These are phyloP conservation scores for Hsuehochloa calcarea DNA, from an alignment of 176 grass and related monocot species.

Conservation along the genomic window DNA sequence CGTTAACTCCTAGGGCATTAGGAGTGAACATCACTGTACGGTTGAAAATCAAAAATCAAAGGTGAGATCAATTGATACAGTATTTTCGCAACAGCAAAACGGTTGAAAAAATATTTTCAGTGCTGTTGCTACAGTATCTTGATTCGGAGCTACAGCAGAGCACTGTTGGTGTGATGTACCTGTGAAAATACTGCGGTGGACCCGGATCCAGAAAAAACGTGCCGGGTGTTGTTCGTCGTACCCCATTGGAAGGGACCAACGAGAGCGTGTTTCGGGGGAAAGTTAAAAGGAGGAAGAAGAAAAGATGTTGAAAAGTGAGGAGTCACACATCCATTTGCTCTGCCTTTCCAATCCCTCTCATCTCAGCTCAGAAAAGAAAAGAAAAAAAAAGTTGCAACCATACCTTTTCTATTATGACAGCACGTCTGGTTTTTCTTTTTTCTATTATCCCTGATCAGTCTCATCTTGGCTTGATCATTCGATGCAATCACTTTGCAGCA, in stretches of 20 bases:
- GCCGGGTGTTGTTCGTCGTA: neutral
- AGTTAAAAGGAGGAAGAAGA: neutral
- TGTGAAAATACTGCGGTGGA: too few species aligned
- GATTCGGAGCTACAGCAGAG: too few species aligned
- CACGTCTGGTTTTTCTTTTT: neutral
- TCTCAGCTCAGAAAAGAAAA: too few species aligned
- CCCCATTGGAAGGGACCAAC: neutral
- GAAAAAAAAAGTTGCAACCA: slow-evolving; percentile 21
- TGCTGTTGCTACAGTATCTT: too few species aligned
- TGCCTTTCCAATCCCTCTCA: neutral
- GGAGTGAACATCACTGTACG: too few species aligned
- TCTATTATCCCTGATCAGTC: neutral
- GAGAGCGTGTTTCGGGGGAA: slow-evolving; percentile 26
- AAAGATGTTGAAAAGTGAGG: neutral
- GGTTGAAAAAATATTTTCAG: too few species aligned
- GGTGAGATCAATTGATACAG: too few species aligned
- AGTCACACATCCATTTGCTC: neutral
- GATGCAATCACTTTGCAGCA: slow-evolving; percentile 33
- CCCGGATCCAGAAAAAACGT: neutral
- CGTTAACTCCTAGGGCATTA: too few species aligned
- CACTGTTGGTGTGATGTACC: too few species aligned
- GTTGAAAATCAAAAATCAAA: too few species aligned
- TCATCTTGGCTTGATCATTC: slow-evolving; percentile 9
- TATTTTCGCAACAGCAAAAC: too few species aligned
- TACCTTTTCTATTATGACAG: slow-evolving; percentile 10